These are phyloP conservation scores for Tripterygium wilfordii DNA, from an alignment of 177 flowering plant species.

Conservation along the genomic window DNA sequence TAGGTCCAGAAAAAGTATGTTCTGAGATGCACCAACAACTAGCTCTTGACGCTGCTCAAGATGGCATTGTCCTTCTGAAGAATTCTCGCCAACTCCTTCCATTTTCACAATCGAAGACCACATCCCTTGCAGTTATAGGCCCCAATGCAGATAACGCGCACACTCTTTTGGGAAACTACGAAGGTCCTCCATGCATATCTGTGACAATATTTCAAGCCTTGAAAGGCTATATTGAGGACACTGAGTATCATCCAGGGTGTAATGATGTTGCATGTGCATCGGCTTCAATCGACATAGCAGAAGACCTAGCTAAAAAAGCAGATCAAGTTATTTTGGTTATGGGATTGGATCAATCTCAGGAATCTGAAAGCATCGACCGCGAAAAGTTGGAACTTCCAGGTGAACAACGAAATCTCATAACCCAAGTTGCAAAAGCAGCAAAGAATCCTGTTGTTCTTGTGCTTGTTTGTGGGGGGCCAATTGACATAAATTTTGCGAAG, in stretches of 20 bases:
- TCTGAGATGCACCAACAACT: constrained; percentile 40
- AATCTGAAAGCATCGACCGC: constrained; percentile 58
- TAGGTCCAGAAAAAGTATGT: constrained; percentile 53
- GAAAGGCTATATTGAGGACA: constrained; percentile 26
- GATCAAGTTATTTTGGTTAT: constrained; percentile 70
- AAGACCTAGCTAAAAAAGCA: constrained; percentile 44
- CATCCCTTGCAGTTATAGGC: constrained; percentile 69
- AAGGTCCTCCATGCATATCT: constrained; percentile 61
- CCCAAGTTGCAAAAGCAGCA: constrained; percentile 51
- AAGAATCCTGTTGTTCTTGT: constrained; percentile 71
- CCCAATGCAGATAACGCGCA: constrained; percentile 60
- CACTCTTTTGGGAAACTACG: constrained; percentile 67
- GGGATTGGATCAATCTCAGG: constrained; percentile 81
- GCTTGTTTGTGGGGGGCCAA: constrained; percentile 75
- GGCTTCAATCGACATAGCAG: constrained; percentile 37
- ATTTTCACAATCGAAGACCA: constrained; percentile 27
- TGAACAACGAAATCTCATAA: constrained; percentile 51
- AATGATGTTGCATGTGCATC: constrained; percentile 42
- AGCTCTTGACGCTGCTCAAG: constrained; percentile 76
- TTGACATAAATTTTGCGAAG: constrained; percentile 77
- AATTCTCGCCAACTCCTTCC: constrained; percentile 58
- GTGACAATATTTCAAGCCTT: constrained; percentile 46
- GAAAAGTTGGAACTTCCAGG: constrained; percentile 64
- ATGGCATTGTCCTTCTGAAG: constrained; percentile 81
- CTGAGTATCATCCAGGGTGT: constrained; percentile 47